A percentile compares a stretch with the other conserved stretches of the same genome.
Conservation (phyloP, 139 green algal genomes). For the Chlamydomonas incerta region DNA sequence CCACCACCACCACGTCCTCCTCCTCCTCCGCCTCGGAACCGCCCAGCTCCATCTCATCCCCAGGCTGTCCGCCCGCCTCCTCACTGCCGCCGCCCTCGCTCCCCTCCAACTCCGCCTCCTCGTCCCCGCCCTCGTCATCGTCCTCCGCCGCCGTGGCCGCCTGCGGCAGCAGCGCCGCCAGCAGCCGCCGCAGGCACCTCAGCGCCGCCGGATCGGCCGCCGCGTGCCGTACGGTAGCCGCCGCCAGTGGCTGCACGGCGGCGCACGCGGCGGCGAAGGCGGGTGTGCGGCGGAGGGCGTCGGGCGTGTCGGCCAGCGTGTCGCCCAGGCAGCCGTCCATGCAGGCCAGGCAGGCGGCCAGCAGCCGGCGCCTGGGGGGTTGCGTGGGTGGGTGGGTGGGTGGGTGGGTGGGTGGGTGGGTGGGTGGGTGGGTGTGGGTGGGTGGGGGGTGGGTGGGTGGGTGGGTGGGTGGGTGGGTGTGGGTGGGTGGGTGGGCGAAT, state of each 20-base stretch:
- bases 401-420: no score
- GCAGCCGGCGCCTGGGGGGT: slow-evolving; percentile 14
- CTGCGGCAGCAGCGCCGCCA: slow-evolving; percentile 66
- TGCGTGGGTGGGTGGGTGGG: no score
- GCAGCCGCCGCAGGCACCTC: slow-evolving; percentile 62
- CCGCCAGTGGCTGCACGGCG: slow-evolving; percentile 37
- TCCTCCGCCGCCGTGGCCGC: not conserved
- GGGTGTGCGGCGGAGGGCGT: not conserved
- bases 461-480: no score
- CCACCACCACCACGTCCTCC: no score
- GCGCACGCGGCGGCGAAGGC: not conserved
- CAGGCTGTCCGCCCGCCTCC: not conserved
- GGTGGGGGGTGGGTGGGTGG: no score
- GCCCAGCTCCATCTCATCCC: no score
- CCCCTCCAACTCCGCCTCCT: not conserved
- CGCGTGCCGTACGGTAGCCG: slow-evolving; percentile 46
- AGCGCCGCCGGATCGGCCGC: slow-evolving; percentile 29
- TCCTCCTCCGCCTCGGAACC: no score
- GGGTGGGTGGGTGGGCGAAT: no score
- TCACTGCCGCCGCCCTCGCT: not conserved
- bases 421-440: no score
- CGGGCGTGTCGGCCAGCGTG: slow-evolving; percentile 16
- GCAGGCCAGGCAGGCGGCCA: not conserved
- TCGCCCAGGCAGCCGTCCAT: slow-evolving; percentile 27
- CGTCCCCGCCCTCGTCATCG: not conserved